Conservation (phyloP, 805 yeast species). For the Yarrowia sp. region DNA sequence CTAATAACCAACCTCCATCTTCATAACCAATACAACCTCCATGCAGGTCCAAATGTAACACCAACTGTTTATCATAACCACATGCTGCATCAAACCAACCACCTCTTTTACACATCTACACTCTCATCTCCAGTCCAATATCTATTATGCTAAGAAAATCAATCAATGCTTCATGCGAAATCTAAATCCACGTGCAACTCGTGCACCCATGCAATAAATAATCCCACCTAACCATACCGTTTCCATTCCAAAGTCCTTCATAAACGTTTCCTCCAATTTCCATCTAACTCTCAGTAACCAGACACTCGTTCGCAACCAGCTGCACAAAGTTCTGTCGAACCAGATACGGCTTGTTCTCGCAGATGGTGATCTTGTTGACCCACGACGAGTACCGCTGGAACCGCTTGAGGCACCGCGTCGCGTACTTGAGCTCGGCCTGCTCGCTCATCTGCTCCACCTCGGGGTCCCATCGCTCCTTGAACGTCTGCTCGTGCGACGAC, state of each 20-base stretch:
- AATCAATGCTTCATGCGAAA: slow-evolving; percentile 25
- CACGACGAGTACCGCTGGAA: slow-evolving; percentile 37
- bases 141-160: slow-evolving; percentile 24
- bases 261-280: too few species aligned
- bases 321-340: slow-evolving; percentile 31
- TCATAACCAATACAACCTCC: too few species aligned
- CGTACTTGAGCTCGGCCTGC: slow-evolving; percentile 36
- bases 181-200: slow-evolving; percentile 10
- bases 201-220: slow-evolving; percentile 23
- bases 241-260: not conserved
- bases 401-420: slow-evolving; percentile 38
- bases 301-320: slow-evolving; percentile 34
- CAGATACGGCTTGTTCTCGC: slow-evolving; percentile 35
- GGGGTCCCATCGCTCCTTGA: slow-evolving; percentile 38
- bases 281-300: slow-evolving; percentile 2
- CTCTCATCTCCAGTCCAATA: not conserved
- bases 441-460: slow-evolving; percentile 39
- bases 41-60: too few species aligned
- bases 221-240: not conserved
- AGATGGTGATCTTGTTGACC: slow-evolving; percentile 34
- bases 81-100: not conserved
- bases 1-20: too few species aligned
- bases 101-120: not conserved
- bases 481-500: slow-evolving; percentile 24
- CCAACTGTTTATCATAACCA: too few species aligned